Base-by-base conservation (phyloP, 169 alveolate species). In the Theileria parva region DNA sequence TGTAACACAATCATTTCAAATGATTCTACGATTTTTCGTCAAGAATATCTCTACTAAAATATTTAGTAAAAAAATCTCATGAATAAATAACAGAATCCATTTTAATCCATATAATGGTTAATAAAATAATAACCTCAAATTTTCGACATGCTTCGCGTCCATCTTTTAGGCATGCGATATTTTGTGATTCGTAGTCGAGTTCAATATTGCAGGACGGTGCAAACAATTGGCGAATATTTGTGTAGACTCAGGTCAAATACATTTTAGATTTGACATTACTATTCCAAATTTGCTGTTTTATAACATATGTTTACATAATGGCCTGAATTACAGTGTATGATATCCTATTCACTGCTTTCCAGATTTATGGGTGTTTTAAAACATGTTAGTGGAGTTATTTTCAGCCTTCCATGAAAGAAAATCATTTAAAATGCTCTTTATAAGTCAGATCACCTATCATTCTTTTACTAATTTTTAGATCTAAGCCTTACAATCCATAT, bases 121-220 rank as follows among this genome's bases (percentile, higher is more conserved):
- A 30, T 21, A n/a, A 63, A 63, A 63, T 63, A n/a, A 23, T 25
- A n/a, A 32, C 71, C 39, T 63, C 32, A 63, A 25, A 63, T 28
- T 63, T 39, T 63, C 71, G 39, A 63, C 71, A 63, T 63, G 71
- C 71, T 63, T 30, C 23, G 39, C 48, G 27, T 23, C 44, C 71
- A n/a, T 63, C 34, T 21, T 30, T 15, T 63, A 63, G 71, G 71
- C 71, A 63, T 63, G 71, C 71, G 71, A 27, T 32, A 15, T 23
- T 11, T 25, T 59, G 8, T 63, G 32, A 17, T 30, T 21, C 2
- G 71, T 28, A 25, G 51, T 30, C 44, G 1, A 25, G 39, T 27
- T 39, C 39, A 21, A n/a, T 28, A 63, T 63, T 63, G 71, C 71
- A 63, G 71, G 71, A 23, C 71, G 71, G 71, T 63, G 71, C 71